These are phyloP conservation scores for Pisolithus orientalis DNA, from an alignment of 768 basidiomycete species.

Conservation along the genomic window DNA sequence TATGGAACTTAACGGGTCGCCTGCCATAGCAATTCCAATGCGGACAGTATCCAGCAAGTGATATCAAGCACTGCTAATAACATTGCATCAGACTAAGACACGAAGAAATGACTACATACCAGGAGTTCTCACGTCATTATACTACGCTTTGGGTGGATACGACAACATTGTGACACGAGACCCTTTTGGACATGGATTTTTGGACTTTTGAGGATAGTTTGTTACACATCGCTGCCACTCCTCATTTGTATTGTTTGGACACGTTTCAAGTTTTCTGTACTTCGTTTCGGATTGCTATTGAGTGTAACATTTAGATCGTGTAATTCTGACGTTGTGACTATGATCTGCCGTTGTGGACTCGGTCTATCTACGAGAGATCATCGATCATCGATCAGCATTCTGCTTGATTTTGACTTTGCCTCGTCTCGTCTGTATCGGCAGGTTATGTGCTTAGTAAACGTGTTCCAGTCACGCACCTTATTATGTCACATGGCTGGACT, in stretches of 20 bases:
- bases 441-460: no score
- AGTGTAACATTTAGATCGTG: no score
- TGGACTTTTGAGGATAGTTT: background rate
- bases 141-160: background rate
- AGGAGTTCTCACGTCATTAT: background rate
- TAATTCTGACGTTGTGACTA: background rate
- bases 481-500: no score
- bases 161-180: background rate
- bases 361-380: background rate
- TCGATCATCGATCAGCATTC: no score
- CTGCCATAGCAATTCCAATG: constrained; percentile 19
- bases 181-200: background rate
- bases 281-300: background rate
- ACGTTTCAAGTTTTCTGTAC: background rate
- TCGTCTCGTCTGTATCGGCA: no score
- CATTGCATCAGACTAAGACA: constrained; percentile 25
- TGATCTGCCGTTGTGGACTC: background rate
- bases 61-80: constrained; percentile 29
- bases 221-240: background rate
- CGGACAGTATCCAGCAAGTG: constrained; percentile 24
- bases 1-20: constrained; percentile 4
- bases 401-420: no score
- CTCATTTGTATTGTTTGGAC: background rate
- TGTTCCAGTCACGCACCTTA: background rate
- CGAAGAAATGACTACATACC: background rate